Base-by-base conservation (phyloP, 768 basidiomycete species). In the Cantharellus cinnabarinus region DNA sequence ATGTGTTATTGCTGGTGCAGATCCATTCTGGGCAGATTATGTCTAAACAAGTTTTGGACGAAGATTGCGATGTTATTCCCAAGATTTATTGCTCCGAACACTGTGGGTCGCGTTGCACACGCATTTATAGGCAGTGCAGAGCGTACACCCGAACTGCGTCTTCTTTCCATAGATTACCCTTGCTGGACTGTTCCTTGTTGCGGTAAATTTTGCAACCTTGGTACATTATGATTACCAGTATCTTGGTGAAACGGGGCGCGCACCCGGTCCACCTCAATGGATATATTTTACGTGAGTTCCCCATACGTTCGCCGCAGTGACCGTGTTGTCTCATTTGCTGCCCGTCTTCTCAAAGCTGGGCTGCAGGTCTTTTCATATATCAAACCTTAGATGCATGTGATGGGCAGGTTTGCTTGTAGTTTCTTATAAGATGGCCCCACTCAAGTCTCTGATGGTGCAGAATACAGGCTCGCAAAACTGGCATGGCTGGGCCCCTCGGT, bases 401-500 rank as follows among this genome's bases (percentile, higher is more conserved):
- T 67, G 89, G 88, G 88, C 87, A 63, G 39, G 79, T 65, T n/a
- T 35, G 51, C 34, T 35, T 3, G 14, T 10, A 29, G 44, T 48
- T 48, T 54, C 35, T 2, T n/a, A 65, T 7, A 56, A 4, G 37
- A 38, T 34, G 20, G 20, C 20, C 20, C 20, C 20, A 29, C 20
- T 29, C 20, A 29, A 29, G 20, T 29, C 20, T 29, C 50, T 53
- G 7, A 41, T 29, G 20, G 3, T 48, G 2, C 63, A 89, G 94
- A 14, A 97, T 97, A 69, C 95, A 99, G 70, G 95, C 95, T 29
- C 74, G 95, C 62, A 73, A 94, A 56, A 94, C 91, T 0, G 90
- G 90, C 1, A 98, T 95, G 88, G 85, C 90, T n/a, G 89, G 95
- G 3, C 94, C 94, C 35, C 72, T 98, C 40, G 95, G 95, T 15